phyloP scores from a whole-genome alignment of 2,329 filamentous ascomycete species.

The Lecanoromycetidae sp. region DNA sequence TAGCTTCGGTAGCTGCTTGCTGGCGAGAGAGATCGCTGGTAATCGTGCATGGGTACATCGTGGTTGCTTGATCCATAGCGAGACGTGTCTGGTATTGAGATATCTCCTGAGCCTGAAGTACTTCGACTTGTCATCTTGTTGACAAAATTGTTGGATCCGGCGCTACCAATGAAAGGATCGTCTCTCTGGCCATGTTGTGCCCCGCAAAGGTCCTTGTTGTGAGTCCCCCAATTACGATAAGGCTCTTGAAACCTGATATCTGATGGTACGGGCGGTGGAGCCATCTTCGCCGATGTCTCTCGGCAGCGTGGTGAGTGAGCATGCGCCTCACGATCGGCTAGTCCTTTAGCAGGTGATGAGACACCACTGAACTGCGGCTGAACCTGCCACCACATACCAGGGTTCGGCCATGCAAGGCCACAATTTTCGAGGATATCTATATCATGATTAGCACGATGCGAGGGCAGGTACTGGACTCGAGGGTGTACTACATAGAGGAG shows the following conservation, averaged over 20 bases:
- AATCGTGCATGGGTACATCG: constrained; percentile 13
- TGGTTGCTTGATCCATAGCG: constrained; percentile 5
- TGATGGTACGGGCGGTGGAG: neutral
- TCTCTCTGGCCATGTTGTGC: neutral
- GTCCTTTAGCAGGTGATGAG: neutral
- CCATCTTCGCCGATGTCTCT: neutral
- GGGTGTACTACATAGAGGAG: constrained; percentile 52
- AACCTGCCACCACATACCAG: constrained; percentile 15
- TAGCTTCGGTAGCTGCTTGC: constrained; percentile 5
- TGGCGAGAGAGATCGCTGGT: constrained; percentile 11
- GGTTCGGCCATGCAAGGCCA: constrained; percentile 38
- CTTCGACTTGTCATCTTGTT: neutral
- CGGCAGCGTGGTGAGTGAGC: constrained; percentile 16
- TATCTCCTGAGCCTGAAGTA: constrained; percentile 4
- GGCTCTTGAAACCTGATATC: neutral
- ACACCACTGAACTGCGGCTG: constrained; percentile 8
- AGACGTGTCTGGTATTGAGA: neutral
- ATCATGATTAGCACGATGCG: constrained; percentile 16
- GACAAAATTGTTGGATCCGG: neutral
- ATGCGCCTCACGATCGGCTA: constrained; percentile 11
- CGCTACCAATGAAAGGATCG: constrained; percentile 10
- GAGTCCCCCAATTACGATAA: neutral
- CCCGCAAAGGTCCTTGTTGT: constrained; percentile 6
- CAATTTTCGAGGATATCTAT: constrained; percentile 60
- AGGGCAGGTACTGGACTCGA: neutral